A percentile compares a stretch with the other conserved stretches of the same genome.
Evolutionary conservation across 495 filamentous ascomycete genomes (phyloP).

Genomic region (Thermochaetoides thermophila): DNA sequence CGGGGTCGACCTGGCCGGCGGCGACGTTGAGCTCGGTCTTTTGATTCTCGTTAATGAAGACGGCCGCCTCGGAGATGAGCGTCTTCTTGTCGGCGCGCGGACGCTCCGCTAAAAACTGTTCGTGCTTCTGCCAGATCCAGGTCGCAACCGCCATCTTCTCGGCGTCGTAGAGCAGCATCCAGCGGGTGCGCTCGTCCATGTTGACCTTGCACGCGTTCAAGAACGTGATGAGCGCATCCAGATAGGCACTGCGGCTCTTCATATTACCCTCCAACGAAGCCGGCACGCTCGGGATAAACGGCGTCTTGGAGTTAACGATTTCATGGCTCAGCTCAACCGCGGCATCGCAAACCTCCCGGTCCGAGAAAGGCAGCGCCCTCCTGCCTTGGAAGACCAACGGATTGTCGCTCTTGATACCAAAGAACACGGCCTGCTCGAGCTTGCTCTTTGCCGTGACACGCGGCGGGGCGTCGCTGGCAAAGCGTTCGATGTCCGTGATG

Average conservation of each 20-base stretch:
- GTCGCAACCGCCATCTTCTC: conserved; percentile 81
- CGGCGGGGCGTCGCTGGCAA: conserved; percentile 32
- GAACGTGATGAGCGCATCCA: conserved; percentile 56
- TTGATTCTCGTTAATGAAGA: conserved; percentile 51
- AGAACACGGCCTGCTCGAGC: conserved; percentile 90
- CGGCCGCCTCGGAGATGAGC: conserved; percentile 52
- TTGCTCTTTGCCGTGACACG: conserved; percentile 67
- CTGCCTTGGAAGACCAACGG: conserved; percentile 61
- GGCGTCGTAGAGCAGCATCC: conserved; percentile 75
- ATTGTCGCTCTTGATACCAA: conserved; percentile 62
- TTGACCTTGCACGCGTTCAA: conserved; percentile 39
- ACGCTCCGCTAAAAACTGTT: conserved; percentile 36
- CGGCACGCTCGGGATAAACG: conserved; percentile 52
- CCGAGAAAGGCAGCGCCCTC: conserved; percentile 44
- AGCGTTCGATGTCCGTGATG: conserved; percentile 36
- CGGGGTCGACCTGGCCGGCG: conserved; percentile 50
- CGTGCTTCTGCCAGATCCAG: conserved; percentile 64
- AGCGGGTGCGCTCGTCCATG: conserved; percentile 49
- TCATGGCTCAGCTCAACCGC: conserved; percentile 67
- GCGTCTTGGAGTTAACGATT: conserved; percentile 59
- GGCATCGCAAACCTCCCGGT: conserved; percentile 59
- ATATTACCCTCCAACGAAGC: conserved; percentile 73
- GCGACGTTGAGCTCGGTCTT: conserved; percentile 45
- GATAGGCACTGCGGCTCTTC: conserved; percentile 46
- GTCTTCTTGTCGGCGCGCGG: conserved; percentile 33